Evolutionary conservation across 495 filamentous ascomycete genomes (phyloP), one percentile per base, ranked within the genome.

Genomic region (Neurospora sp.): DNA sequence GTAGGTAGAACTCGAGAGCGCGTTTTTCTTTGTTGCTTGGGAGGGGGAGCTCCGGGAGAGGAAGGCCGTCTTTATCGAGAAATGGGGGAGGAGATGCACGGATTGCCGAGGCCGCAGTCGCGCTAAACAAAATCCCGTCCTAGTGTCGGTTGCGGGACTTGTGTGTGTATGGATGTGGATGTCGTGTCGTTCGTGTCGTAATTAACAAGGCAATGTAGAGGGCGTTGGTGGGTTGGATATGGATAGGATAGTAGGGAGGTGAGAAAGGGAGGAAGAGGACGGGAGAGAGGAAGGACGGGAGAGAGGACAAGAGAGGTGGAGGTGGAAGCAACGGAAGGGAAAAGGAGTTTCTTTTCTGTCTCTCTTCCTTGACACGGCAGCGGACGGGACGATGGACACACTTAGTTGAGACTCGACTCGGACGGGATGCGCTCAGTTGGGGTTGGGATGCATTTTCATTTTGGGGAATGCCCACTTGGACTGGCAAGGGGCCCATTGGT

Each of bases 301-400:
- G 6, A 42, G 42, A 10, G 18, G 73, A 72, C 18, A 39, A 14
- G n/a, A 66, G 38, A 70, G 54, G 27, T 66, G 54, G 54, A 44
- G 71, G 35, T 44, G 42, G 20, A 41, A 69, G 71, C 41, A 16
- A 41, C 27, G 54, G 46, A 73, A 73, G 46, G 70, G 39, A 35
- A 70, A 54, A 23, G 66, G 72, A 73, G 72, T 69, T 66, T 66
- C 54, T 62, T 31, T 35, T 66, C 20, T 60, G 20, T 66, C 54
- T 62, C 54, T 62, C 6, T 31, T 31, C 54, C 23, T 62, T 60
- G 2, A 3, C 4, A 31, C 49, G 46, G 49, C 49, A 27, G 49
- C 49, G 54, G 54, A 66, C 54, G 27, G 54, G 54, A 66, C 54
- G 54, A 66, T 66, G 54, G 54, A 35, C 54, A 66, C 27, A 16